Evolutionary conservation across 2,329 filamentous ascomycete genomes (phyloP).

Genomic region (Claviceps arundinis): DNA sequence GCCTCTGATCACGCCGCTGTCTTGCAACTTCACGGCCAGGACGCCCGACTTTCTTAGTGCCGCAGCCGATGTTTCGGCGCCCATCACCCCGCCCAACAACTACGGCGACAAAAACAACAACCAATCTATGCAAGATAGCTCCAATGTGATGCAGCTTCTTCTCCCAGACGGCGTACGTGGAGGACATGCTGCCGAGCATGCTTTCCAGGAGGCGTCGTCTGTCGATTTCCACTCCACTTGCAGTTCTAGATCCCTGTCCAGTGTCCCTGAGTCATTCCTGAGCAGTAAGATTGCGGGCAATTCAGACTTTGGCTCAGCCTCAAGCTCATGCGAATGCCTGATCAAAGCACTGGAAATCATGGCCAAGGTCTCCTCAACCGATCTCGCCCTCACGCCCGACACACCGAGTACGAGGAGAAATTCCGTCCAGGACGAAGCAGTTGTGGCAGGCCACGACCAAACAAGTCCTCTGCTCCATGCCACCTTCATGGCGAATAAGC

Average conservation of each 20-base stretch:
- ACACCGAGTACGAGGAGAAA: not conserved
- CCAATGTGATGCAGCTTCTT: not conserved
- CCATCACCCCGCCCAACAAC: not conserved
- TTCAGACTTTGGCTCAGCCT: not conserved
- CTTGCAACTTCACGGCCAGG: not conserved
- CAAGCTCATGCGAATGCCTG: not conserved
- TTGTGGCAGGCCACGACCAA: not conserved
- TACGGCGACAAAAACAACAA: not conserved
- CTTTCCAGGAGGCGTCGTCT: not conserved
- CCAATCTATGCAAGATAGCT: not conserved
- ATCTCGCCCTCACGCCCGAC: not conserved
- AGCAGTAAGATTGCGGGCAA: not conserved
- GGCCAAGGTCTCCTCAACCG: not conserved
- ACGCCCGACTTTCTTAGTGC: not conserved
- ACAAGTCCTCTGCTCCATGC: not conserved
- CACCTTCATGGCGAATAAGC: conserved; percentile 3
- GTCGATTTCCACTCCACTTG: not conserved
- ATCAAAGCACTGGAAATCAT: not conserved
- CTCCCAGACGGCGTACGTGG: not conserved
- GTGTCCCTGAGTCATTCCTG: not conserved
- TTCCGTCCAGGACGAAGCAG: not conserved
- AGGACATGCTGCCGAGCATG: not conserved
- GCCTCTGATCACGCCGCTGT: not conserved
- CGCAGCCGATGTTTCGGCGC: not conserved
- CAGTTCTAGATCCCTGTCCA: not conserved